Evolutionary conservation across 2,329 filamentous ascomycete genomes (phyloP), one percentile per base, ranked within the genome.

Genomic region (Thermomyces lanuginosus): DNA sequence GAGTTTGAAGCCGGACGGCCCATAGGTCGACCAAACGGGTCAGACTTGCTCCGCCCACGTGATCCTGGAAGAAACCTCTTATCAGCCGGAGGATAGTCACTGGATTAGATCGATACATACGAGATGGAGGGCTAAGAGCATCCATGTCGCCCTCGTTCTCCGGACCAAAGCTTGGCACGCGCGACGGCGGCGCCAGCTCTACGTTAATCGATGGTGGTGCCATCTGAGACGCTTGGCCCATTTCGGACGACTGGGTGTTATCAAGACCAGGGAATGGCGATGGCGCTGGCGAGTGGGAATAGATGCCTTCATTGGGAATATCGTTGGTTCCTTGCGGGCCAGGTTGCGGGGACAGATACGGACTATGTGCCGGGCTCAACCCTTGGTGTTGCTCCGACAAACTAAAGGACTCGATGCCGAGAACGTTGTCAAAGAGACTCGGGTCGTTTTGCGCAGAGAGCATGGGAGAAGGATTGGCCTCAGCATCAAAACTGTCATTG

Each of bases 171-270:
- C 63, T 71, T 28, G 63, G 67, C 42, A 69, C 69, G 31, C 67
- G 60, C 27, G 77, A 69, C 6, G 74, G 74, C 13, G 84, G 84
- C 9, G 83, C 84, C 50, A 81, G 83, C 47, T 92, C 80, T 41
- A 93, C 89, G 46, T 89, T 92, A 53, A 93, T 93, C 27, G 84
- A 80, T 0, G 84, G 84, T n/a, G 84, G 80, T 3, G 76, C 77
- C 75, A 92, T 89, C 39, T 78, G 67, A 26, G 74, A 69, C 23
- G 68, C 71, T 45, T 68, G 72, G 4, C 71, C 69, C 13, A 61
- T 56, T 31, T 49, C 58, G 19, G 62, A 30, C 18, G 40, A 54
- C 37, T 62, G 58, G 29, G 53, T 42, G 32, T 50, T 53, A 34
- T 63, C 50, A 27, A 61, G 52, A n/a, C n/a, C n/a, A n/a, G n/a